phyloP scores from a whole-genome alignment of 2,329 filamentous ascomycete genomes.

The Exserohilum turcica region DNA sequence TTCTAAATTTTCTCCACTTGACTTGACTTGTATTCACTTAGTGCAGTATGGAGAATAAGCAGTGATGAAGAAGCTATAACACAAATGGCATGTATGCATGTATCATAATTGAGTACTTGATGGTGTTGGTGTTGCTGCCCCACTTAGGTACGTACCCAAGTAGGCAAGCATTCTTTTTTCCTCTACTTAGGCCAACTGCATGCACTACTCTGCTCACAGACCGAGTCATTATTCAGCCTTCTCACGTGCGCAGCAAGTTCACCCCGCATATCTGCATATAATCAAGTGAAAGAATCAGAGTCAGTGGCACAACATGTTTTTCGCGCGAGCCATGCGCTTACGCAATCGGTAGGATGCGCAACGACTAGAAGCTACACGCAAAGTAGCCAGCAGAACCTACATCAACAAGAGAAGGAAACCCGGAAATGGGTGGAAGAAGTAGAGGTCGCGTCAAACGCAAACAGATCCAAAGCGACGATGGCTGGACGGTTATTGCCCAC shows the following conservation, averaged over 20 bases:
- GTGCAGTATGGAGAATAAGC: no score
- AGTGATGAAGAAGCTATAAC: no score
- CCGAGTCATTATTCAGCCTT: no score
- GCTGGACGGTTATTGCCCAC: conserved; percentile 48
- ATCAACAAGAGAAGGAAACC: background rate
- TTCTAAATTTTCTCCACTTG: no score
- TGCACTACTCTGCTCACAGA: background rate
- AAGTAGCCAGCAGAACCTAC: background rate
- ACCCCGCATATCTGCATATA: no score
- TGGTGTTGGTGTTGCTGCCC: background rate
- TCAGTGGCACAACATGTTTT: background rate
- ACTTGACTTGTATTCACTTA: no score
- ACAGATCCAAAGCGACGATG: conserved; percentile 38
- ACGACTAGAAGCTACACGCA: background rate
- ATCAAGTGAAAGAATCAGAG: background rate
- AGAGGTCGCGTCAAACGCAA: conserved; percentile 37
- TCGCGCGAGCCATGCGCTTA: background rate
- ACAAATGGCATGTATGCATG: no score
- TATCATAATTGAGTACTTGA: no score
- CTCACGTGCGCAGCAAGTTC: no score
- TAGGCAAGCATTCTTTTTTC: background rate
- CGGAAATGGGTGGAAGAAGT: background rate
- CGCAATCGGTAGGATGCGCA: background rate
- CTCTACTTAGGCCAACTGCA: background rate
- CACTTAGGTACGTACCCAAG: background rate